These are phyloP conservation scores for Symbiodinium natans DNA, from an alignment of 73 alveolate species.

Conservation along the genomic window DNA sequence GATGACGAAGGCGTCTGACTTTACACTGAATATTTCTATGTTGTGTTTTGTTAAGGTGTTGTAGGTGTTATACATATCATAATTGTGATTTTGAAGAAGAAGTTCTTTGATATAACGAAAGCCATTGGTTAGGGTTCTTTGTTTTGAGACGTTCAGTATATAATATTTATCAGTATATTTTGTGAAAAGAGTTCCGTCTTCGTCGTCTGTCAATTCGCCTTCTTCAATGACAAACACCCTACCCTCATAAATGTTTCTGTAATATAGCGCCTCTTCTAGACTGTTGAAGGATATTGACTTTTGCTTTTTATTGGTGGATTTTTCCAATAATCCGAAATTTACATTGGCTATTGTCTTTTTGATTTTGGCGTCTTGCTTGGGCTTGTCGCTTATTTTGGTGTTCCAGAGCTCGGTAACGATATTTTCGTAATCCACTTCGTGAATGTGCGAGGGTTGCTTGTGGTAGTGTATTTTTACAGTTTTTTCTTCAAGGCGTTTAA, in stretches of 20 bases:
- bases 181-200: background rate
- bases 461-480: background rate
- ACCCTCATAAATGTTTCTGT: background rate
- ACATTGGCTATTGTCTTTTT: too few species aligned
- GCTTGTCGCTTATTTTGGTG: too few species aligned
- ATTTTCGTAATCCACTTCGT: background rate
- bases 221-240: background rate
- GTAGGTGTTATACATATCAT: constrained; percentile 1
- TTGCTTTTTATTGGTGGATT: background rate
- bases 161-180: too few species aligned
- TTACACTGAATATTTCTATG: background rate
- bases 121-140: background rate
- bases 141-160: too few species aligned
- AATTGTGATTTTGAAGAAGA: constrained; percentile 3
- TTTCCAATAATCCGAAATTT: background rate
- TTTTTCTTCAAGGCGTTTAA: too few species aligned
- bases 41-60: background rate
- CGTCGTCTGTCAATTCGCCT: background rate
- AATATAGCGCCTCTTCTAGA: too few species aligned
- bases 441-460: background rate
- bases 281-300: background rate
- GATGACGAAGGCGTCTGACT: too few species aligned
- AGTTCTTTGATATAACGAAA: background rate
- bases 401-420: background rate
- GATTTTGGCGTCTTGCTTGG: background rate